These are phyloP conservation scores for Vaccinium myrtillus DNA, from an alignment of 148 eudicot species.

Conservation along the genomic window DNA sequence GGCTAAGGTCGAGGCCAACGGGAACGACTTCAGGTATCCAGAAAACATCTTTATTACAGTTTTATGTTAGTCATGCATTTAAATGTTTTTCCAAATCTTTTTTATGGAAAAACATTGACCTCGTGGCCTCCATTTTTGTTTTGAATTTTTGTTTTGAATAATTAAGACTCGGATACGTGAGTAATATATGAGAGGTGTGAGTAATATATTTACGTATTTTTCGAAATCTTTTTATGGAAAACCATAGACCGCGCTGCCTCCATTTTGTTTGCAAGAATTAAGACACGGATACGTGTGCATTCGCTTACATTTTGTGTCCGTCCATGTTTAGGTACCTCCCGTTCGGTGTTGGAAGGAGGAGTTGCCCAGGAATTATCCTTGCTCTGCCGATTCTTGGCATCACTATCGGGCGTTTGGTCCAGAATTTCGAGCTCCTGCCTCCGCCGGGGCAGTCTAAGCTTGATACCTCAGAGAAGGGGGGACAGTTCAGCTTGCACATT, in stretches of 20 bases:
- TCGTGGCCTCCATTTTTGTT: too few relatives aligned
- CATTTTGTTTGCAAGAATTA: too few relatives aligned
- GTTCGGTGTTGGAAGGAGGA: constrained; percentile 75
- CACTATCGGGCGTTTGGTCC: constrained; percentile 69
- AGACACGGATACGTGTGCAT: background rate
- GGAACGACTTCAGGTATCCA: constrained; percentile 59
- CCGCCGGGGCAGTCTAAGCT: constrained; percentile 70
- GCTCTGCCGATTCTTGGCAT: constrained; percentile 75
- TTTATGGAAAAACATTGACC: too few relatives aligned
- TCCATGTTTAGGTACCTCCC: constrained; percentile 34
- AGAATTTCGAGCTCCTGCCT: constrained; percentile 72
- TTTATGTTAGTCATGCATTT: background rate
- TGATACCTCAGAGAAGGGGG: constrained; percentile 66
- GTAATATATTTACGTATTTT: too few relatives aligned
- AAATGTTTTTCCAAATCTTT: too few relatives aligned
- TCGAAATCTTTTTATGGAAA: background rate
- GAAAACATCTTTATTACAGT: background rate
- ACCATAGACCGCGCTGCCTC: too few relatives aligned
- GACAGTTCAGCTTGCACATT: constrained; percentile 67
- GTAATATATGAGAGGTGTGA: too few relatives aligned
- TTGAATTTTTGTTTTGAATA: too few relatives aligned
- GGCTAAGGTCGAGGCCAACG: constrained; percentile 67
- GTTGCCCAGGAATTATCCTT: constrained; percentile 80
- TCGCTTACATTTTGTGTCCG: background rate
- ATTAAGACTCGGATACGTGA: too few relatives aligned